phyloP scores from a whole-genome alignment of 139 green algal species.

The Chlamydomonas incerta region DNA sequence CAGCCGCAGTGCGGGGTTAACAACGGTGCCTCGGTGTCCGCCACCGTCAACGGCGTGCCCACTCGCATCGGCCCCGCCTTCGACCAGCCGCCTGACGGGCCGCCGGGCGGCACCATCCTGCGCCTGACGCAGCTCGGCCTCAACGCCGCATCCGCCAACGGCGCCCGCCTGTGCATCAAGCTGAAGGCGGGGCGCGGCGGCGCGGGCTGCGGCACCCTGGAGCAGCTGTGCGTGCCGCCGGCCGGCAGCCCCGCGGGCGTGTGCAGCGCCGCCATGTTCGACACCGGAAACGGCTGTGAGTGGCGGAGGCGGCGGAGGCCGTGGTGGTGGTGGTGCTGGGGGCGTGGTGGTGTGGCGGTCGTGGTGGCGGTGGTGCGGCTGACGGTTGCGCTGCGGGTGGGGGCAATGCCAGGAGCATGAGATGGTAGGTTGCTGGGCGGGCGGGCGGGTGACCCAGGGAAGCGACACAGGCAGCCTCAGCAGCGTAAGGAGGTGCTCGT shows the following conservation, averaged over 20 bases:
- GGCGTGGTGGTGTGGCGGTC: too few relatives aligned
- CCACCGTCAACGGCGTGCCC: not conserved
- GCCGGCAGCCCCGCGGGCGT: not conserved
- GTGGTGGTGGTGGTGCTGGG: too few relatives aligned
- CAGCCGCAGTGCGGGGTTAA: not conserved
- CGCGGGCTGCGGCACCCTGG: not conserved
- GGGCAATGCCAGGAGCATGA: too few relatives aligned
- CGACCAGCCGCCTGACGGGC: not conserved
- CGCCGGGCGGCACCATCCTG: not conserved
- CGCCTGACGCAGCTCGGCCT: not conserved
- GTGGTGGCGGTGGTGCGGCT: too few relatives aligned
- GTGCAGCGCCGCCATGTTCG: not conserved
- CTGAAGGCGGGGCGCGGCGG: not conserved
- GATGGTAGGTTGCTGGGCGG: too few relatives aligned
- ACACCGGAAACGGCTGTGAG: not conserved
- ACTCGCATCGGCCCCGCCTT: not conserved
- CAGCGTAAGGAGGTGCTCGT: too few relatives aligned
- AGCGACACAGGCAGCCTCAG: too few relatives aligned
- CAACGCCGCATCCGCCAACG: not conserved
- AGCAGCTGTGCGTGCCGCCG: constrained; percentile 5
- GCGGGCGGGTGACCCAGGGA: too few relatives aligned
- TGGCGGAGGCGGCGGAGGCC: too few relatives aligned
- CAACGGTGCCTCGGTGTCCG: not conserved
- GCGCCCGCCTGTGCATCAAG: not conserved
- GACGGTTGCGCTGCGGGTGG: too few relatives aligned